A percentile compares a stretch with the other conserved stretches of the same genome.
Evolutionary conservation across 805 yeast species (phyloP).

Genomic region (Lachancea fermentati): DNA sequence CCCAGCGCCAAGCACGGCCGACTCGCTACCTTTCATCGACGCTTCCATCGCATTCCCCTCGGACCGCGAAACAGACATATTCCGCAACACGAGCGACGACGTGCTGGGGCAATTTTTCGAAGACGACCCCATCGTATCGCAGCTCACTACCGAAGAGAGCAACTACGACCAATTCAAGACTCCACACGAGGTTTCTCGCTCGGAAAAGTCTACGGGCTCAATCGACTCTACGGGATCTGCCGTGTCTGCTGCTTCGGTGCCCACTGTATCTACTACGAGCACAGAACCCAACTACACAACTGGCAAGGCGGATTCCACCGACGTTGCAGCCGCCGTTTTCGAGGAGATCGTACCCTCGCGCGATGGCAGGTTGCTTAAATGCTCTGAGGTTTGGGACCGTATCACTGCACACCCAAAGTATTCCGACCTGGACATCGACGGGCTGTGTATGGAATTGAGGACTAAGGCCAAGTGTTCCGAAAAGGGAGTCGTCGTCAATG

Average conservation of each 20-base stretch:
- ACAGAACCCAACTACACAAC: slow-evolving; percentile 3
- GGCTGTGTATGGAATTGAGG: slow-evolving; percentile 83
- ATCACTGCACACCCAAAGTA: slow-evolving; percentile 91
- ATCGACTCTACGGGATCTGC: neutral
- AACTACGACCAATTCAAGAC: slow-evolving; percentile 8
- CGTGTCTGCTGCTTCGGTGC: slow-evolving; percentile 1
- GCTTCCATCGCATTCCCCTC: slow-evolving; percentile 28
- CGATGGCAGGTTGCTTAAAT: slow-evolving; percentile 54
- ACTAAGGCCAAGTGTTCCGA: slow-evolving; percentile 94
- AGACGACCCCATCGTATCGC: slow-evolving; percentile 11
- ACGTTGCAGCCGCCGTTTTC: neutral
- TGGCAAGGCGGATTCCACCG: neutral
- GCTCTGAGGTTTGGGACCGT: slow-evolving; percentile 95
- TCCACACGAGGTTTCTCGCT: neutral
- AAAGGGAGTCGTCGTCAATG: slow-evolving; percentile 80
- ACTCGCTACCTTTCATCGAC: slow-evolving; percentile 20
- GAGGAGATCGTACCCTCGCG: slow-evolving; percentile 57
- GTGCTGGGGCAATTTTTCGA: slow-evolving; percentile 17
- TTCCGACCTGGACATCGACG: slow-evolving; percentile 90
- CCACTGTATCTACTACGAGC: slow-evolving; percentile 4
- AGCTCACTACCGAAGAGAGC: slow-evolving; percentile 9
- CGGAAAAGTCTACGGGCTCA: slow-evolving; percentile 1
- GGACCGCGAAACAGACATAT: slow-evolving; percentile 12
- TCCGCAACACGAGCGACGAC: slow-evolving; percentile 9
- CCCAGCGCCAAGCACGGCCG: slow-evolving; percentile 2